Evolutionary conservation across 371 early-diverging fungal species (phyloP).

Genomic region (Dichotomocladium elegans): DNA sequence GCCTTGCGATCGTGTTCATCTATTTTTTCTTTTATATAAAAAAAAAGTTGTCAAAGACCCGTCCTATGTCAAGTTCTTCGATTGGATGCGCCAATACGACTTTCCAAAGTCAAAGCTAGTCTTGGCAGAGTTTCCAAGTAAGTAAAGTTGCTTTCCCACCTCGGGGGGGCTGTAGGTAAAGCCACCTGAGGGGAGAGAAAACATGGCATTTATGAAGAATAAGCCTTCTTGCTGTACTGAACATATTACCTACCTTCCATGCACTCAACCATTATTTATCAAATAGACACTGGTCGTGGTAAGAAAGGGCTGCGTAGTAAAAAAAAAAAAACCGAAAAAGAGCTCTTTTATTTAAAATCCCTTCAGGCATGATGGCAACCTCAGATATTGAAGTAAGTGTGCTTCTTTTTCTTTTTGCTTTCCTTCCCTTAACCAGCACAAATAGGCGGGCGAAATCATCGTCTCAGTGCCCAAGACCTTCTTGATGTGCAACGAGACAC

Average conservation of each 20-base stretch:
- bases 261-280: slow-evolving; percentile 1
- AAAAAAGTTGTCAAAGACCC: slow-evolving; percentile 41
- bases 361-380: slow-evolving; percentile 57
- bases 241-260: neutral
- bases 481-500: slow-evolving; percentile 43
- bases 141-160: neutral
- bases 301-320: neutral
- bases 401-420: too few species aligned
- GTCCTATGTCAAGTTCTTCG: slow-evolving; percentile 43
- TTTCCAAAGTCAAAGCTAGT: slow-evolving; percentile 56
- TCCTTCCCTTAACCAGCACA: too few species aligned
- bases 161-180: too few species aligned
- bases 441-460: slow-evolving; percentile 57
- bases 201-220: too few species aligned
- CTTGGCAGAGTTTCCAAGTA: slow-evolving; percentile 55
- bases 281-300: slow-evolving; percentile 61
- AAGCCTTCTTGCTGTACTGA: neutral
- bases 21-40: neutral
- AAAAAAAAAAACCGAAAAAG: neutral
- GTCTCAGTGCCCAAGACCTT: slow-evolving; percentile 52
- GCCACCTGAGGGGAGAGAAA: too few species aligned
- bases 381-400: slow-evolving; percentile 47
- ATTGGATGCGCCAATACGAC: slow-evolving; percentile 44
- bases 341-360: neutral
- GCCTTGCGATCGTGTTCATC: neutral